Percentiles rank a stretch among this genome's conserved stretches.
phyloP scores from a whole-genome alignment of 345 rosid species.

The Eucalyptus cladocalyx region DNA sequence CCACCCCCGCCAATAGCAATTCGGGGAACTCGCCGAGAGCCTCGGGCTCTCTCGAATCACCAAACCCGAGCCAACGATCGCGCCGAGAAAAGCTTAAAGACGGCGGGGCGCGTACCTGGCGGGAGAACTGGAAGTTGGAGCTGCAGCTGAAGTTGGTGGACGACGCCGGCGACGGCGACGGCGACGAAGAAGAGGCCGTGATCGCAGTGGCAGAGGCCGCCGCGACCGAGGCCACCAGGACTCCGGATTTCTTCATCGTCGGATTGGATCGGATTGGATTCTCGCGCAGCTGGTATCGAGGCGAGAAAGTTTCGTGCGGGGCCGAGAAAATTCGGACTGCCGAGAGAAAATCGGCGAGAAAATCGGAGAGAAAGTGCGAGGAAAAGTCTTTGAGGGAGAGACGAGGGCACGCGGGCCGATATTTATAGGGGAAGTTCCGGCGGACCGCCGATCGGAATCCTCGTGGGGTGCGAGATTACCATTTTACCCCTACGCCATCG shows the following conservation, averaged over 20 bases:
- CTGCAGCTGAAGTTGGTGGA: background rate
- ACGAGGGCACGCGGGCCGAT: background rate
- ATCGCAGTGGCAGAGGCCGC: slow-evolving; percentile 1
- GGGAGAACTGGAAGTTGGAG: background rate
- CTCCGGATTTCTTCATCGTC: slow-evolving; percentile 3
- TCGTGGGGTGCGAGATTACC: background rate
- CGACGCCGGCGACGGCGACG: background rate
- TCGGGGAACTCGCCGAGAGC: background rate
- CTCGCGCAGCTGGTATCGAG: background rate
- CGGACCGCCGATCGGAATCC: too few relatives aligned
- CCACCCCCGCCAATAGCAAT: background rate
- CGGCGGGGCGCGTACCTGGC: background rate
- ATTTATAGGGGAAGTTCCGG: background rate
- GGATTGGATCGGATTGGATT: background rate
- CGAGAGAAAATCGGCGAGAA: background rate
- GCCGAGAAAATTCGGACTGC: background rate
- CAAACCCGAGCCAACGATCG: background rate
- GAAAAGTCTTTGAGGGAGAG: background rate
- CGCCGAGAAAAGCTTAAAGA: background rate
- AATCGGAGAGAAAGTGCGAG: background rate
- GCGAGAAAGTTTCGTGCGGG: background rate
- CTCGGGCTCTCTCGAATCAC: background rate
- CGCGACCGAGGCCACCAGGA: slow-evolving; percentile 1
- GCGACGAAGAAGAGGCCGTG: background rate
- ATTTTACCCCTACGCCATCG: background rate